Base-by-base conservation (phyloP, 177 flowering plant species). In the Tripterygium wilfordii region DNA sequence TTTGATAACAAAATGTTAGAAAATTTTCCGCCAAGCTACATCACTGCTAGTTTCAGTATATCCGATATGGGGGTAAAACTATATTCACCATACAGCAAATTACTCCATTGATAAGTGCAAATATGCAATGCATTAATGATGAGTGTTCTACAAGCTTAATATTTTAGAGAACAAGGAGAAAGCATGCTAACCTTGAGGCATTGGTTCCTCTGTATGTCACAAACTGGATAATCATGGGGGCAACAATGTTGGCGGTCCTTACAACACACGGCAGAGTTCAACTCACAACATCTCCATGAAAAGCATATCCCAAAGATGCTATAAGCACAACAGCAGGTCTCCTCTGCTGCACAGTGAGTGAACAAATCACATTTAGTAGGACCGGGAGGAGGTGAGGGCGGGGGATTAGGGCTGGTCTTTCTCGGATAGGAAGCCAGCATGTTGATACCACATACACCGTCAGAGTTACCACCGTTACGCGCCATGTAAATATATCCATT, bases 391-490 rank as follows among this genome's bases (percentile, higher is more conserved):
- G 96, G 85, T 1, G 85, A 58, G 26, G 88, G 69, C 36, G 97
- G 97, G 9, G 96, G 97, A 48, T 92, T 92, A n/a, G 85, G 84
- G 52, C 79, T 68, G 7, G 81, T 80, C 68, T 92, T 92, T 2
- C 58, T 60, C 4, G 99, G 96, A 60, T 92, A 92, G 2, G 99
- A 92, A 31, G 99, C 85, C 49, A 92, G 52, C 77, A 56, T 71
- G 73, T 92, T 86, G 41, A 92, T 81, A 18, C 99, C 98, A 63
- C 99, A 92, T 1, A 88, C 31, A n/a, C 98, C 96, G 49, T 72
- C 42, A 1, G 77, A 35, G 37, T 63, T 67, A 10, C 76, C 83
- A 47, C 58, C 63, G 48, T 76, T 88, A 8, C 98, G 74, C 14
- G 30, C 62, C 76, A 92, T 78, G 61, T 86, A 69, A 26, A 84